These are phyloP conservation scores for Neurospora sp. DNA, from an alignment of 495 filamentous ascomycete species.

Conservation along the genomic window DNA sequence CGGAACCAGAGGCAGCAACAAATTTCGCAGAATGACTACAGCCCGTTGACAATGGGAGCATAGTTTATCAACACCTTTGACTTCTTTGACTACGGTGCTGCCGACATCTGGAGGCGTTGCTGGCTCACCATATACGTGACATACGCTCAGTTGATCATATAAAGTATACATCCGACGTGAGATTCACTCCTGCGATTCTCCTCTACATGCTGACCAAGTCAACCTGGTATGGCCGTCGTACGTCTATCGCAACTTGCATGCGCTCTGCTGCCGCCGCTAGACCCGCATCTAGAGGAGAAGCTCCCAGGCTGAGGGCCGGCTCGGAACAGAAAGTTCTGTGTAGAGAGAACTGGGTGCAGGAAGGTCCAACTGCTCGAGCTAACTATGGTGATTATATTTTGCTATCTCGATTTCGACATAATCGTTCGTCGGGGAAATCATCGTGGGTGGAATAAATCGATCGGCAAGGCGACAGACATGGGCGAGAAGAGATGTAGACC, in stretches of 20 bases:
- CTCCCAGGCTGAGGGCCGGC: background rate
- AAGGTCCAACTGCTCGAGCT: background rate
- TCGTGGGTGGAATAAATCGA: background rate
- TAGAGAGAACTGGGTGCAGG: background rate
- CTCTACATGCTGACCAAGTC: background rate
- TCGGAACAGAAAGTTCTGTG: background rate
- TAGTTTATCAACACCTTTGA: background rate
- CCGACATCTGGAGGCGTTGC: background rate
- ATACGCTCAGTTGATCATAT: too few relatives aligned
- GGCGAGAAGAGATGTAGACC: slow-evolving; percentile 26
- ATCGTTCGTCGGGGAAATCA: background rate
- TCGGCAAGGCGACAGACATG: background rate
- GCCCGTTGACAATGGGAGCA: background rate
- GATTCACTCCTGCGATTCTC: too few relatives aligned
- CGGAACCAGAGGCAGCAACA: background rate
- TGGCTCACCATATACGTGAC: background rate
- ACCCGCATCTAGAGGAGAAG: background rate
- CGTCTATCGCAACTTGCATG: background rate
- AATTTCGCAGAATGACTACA: background rate
- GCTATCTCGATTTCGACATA: background rate
- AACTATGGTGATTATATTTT: background rate
- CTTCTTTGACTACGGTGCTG: background rate
- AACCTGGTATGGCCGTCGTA: background rate
- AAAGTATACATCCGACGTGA: too few relatives aligned
- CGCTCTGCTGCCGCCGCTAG: background rate